A percentile compares a stretch with the other conserved stretches of the same genome.
phyloP scores from a whole-genome alignment of 2,329 filamentous ascomycete genomes.

The Curvularia lunata region DNA sequence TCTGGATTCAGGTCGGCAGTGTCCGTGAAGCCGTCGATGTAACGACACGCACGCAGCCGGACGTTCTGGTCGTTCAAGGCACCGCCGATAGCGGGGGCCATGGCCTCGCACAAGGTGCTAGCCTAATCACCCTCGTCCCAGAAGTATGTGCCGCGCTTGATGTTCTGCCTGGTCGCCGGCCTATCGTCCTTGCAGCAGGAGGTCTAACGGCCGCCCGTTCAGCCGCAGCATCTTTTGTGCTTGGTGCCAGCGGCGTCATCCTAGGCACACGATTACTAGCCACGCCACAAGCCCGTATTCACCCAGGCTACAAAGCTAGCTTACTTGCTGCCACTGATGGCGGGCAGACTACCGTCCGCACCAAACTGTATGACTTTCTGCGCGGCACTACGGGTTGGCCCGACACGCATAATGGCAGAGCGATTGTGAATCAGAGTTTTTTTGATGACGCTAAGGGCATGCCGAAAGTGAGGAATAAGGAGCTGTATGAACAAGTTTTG shows the following conservation, averaged over 20 bases:
- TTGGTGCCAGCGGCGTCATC: neutral
- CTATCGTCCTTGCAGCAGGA: neutral
- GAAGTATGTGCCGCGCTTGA: neutral
- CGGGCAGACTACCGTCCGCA: conserved; percentile 58
- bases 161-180: neutral
- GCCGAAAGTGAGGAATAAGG: neutral
- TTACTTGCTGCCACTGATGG: conserved; percentile 53
- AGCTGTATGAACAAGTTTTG: neutral
- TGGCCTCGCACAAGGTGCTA: neutral
- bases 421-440: neutral
- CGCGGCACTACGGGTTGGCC: conserved; percentile 65
- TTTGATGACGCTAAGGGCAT: neutral
- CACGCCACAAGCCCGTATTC: neutral
- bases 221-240: neutral
- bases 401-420: neutral
- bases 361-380: conserved; percentile 60
- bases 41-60: neutral
- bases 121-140: neutral
- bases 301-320: conserved; percentile 29
- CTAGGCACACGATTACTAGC: neutral
- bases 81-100: neutral
- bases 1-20: neutral
- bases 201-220: neutral
- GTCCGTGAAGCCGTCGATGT: neutral
- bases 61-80: neutral